Evolutionary conservation across 495 filamentous ascomycete genomes (phyloP).

Genomic region (Tetracladium setigerum): DNA sequence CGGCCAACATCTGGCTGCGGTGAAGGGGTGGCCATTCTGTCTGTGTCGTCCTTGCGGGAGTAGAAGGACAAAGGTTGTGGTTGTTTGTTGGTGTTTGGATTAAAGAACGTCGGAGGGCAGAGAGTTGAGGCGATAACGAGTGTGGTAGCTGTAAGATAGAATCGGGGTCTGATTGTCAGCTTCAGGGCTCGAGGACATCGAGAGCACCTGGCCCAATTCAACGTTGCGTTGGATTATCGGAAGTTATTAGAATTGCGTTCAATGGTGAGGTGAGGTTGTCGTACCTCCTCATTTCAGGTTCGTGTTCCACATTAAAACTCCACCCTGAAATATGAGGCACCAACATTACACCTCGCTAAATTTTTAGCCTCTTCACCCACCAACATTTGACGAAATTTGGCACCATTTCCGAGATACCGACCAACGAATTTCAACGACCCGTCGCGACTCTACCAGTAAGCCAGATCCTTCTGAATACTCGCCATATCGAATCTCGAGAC

Average conservation of each 20-base stretch:
- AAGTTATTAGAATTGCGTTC: too few species aligned
- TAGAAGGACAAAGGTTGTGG: too few species aligned
- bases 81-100: too few species aligned
- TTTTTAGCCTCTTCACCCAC: background rate
- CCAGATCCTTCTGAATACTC: background rate
- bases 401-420: background rate
- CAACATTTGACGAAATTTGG: background rate
- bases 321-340: background rate
- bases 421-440: constrained; percentile 13
- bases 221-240: too few species aligned
- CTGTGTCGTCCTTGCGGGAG: too few species aligned
- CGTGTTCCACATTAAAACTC: background rate
- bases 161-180: too few species aligned
- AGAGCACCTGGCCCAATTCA: too few species aligned
- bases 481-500: background rate
- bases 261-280: background rate
- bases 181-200: too few species aligned
- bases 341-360: constrained; percentile 1
- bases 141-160: too few species aligned
- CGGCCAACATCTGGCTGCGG: constrained; percentile 44
- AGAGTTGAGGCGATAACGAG: too few species aligned
- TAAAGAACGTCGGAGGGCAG: too few species aligned
- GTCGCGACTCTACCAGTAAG: constrained; percentile 21
- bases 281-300: background rate
- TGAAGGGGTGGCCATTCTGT: constrained; percentile 8